Evolutionary conservation across 768 basidiomycete genomes (phyloP), one percentile per base, ranked within the genome.

Genomic region (Peribolospora kevripleyi): DNA sequence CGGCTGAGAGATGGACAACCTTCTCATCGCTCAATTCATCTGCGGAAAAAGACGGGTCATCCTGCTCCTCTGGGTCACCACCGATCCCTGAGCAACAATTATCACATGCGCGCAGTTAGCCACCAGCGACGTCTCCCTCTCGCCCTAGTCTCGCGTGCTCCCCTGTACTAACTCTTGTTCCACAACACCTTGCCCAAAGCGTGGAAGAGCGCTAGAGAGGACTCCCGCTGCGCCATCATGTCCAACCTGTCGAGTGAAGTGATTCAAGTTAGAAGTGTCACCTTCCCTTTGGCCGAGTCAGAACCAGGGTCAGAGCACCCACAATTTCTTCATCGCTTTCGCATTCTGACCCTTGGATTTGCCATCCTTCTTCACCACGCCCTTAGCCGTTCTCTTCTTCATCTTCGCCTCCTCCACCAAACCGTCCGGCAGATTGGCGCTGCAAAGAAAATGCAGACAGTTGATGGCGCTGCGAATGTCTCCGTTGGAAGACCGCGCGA

Each of bases 391-490:
- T 60, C 49, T 61, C 46, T 59, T 56, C 47, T 61, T 66, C 56
- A 59, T 63, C 57, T 67, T 69, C 64, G 45, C 58, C 58, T 59
- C 55, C 13, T 59, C 41, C 52, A 38, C 51, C 47, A 57, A 14
- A 7, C 41, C 6, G 42, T 38, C 50, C 2, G 51, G 7, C 37
- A 46, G 37, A 6, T 36, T 25, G 13, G 13, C 7, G 71, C 67
- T 13, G 75, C 66, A 65, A 74, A 91, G 1, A 80, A 98, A 88
- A 64, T 98, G 84, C 6, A 97, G 72, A 0, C 82, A 79, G 79
- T 91, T 97, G 57, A 95, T 76, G 0, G 90, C 91, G 55, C 82
- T 84, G 47, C 93, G 73, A 43, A 98, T 83, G 63, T 98, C 93
- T 0, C 93, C 93, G 62, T 82, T 82, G 3, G 83, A 74, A 2